A percentile compares a stretch with the other conserved stretches of the same genome.
These are phyloP conservation scores for Aegilops speltoides DNA, from an alignment of 176 grass and related monocot species.

Conservation along the genomic window DNA sequence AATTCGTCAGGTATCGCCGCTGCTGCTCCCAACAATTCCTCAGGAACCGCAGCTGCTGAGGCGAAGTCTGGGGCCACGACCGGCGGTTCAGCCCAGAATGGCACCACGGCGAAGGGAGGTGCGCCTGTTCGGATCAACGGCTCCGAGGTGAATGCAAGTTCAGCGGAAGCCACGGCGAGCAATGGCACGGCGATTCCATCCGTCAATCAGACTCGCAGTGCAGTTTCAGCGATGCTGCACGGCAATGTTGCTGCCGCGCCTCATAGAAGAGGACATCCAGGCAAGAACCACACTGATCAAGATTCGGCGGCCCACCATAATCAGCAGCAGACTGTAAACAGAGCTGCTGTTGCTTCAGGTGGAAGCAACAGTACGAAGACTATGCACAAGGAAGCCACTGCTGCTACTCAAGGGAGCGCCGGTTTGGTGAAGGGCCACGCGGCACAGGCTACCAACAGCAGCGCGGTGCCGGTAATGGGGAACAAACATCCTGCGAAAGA, in stretches of 20 bases:
- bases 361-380: conserved; percentile 26
- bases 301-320: conserved; percentile 15
- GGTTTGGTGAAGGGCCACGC: conserved; percentile 19
- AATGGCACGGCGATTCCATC: conserved; percentile 6
- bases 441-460: conserved; percentile 10
- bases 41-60: neutral
- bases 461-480: conserved; percentile 12
- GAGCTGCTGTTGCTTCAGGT: conserved; percentile 14
- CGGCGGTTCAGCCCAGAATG: neutral
- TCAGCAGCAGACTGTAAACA: conserved; percentile 37
- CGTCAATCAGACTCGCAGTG: conserved; percentile 34
- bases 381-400: conserved; percentile 19
- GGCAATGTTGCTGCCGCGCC: conserved; percentile 21
- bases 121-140: conserved; percentile 21
- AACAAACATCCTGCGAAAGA: neutral
- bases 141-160: conserved; percentile 13
- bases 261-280: conserved; percentile 27
- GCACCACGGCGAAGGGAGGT: neutral
- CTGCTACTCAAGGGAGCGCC: conserved; percentile 2
- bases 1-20: neutral
- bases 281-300: conserved; percentile 35
- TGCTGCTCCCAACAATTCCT: conserved; percentile 5
- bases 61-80: neutral
- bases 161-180: conserved; percentile 3
- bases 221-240: conserved; percentile 11